phyloP scores from a whole-genome alignment of 192 early-diverging fungal species.

The Coemansia interrupta region DNA sequence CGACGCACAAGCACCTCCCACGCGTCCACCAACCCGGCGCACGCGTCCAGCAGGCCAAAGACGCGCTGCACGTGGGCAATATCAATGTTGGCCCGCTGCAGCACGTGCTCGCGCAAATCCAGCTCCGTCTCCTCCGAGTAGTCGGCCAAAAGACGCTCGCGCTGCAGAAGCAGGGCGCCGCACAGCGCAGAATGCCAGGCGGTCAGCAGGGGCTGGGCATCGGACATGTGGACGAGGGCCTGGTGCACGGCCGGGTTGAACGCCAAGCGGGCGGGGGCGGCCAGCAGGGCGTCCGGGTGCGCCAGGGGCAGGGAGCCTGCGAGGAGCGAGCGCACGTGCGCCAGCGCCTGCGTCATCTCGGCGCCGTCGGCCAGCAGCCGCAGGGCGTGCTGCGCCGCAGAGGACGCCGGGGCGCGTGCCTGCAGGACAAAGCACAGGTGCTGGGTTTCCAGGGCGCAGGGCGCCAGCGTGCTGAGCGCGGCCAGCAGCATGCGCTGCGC shows the following conservation, averaged over 20 bases:
- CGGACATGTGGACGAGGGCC: constrained; percentile 6
- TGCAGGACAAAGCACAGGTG: constrained; percentile 7
- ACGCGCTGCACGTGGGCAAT: constrained; percentile 15
- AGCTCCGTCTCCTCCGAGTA: background rate
- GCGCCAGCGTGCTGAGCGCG: constrained; percentile 18
- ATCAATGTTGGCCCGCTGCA: constrained; percentile 38
- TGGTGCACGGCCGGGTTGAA: constrained; percentile 22
- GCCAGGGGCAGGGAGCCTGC: too few species aligned
- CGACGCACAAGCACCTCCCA: constrained; percentile 16
- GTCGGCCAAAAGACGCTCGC: constrained; percentile 19
- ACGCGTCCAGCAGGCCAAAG: constrained; percentile 33
- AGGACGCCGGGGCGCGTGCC: too few species aligned
- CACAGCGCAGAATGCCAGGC: constrained; percentile 33
- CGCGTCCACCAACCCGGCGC: constrained; percentile 9
- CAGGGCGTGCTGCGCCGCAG: too few species aligned
- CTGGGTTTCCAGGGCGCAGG: background rate
- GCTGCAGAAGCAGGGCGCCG: constrained; percentile 24
- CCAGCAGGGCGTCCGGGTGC: background rate
- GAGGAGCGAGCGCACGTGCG: too few species aligned
- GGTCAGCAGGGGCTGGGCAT: background rate
- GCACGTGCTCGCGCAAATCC: constrained; percentile 22
- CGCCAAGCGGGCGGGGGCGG: constrained; percentile 16
- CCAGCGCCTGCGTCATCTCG: too few species aligned
- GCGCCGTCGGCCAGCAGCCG: background rate
- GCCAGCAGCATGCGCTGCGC: constrained; percentile 29